phyloP scores from a whole-genome alignment of 106 monocot species.

The Allium fistulosum region DNA sequence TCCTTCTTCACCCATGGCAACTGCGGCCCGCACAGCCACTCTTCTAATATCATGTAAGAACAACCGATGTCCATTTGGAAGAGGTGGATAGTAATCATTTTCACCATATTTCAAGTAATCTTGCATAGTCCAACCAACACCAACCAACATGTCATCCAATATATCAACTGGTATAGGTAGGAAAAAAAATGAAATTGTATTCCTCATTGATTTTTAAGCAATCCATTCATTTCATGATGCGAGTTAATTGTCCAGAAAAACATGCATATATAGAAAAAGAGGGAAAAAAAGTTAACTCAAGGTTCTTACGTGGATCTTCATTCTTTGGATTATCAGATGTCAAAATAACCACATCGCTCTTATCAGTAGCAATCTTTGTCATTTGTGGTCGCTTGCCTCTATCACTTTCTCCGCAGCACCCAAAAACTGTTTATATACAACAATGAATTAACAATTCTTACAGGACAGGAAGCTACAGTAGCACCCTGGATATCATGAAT shows the following conservation, averaged over 20 bases:
- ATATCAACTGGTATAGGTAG: constrained; percentile 64
- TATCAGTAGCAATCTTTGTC: constrained; percentile 92
- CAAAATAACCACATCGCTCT: constrained; percentile 93
- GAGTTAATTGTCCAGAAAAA: no score
- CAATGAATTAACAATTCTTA: no score
- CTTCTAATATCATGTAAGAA: constrained; percentile 96
- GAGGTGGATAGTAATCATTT: constrained; percentile 91
- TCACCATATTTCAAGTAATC: constrained; percentile 86
- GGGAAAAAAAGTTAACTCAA: not conserved
- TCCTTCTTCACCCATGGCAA: constrained; percentile 98
- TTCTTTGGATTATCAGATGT: constrained; percentile 89
- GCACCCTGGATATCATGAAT: no score
- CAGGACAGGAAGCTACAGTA: no score
- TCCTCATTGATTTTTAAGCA: not conserved
- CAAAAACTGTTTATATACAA: constrained; percentile 46
- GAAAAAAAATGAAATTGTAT: constrained; percentile 2
- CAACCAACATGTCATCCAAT: constrained; percentile 94
- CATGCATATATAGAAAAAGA: no score
- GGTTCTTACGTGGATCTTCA: constrained; percentile 85
- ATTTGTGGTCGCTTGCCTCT: constrained; percentile 91
- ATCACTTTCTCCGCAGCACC: constrained; percentile 81
- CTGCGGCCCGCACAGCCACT: constrained; percentile 87
- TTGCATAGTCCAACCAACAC: constrained; percentile 94
- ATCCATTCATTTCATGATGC: constrained; percentile 2
- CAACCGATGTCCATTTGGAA: constrained; percentile 87